Base-by-base conservation (phyloP, 148 eudicot species). In the Rhododendron simsii region DNA sequence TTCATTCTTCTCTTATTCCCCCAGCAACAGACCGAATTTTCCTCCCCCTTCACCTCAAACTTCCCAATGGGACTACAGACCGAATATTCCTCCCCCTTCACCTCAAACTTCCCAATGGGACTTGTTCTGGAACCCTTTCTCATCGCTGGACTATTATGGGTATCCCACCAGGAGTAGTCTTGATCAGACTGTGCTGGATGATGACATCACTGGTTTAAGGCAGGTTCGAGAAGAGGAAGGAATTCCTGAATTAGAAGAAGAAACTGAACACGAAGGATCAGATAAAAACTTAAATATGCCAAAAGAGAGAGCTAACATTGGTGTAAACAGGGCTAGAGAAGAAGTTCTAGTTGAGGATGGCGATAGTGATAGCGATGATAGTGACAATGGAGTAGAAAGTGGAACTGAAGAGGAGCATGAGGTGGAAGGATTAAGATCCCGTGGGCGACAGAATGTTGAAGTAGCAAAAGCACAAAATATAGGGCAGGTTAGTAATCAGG, bases 191-290 rank as follows among this genome's bases (percentile, higher is more conserved):
- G 83, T 90, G 65, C 78, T 92, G 80, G 96, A 97, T 83, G 96
- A 95, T 87, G 99, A 96, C 78, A 87, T 88, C 55, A 90, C 84
- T 9, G 95, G 96, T 37, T 45, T 94, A 35, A 91, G 92, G 86
- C 98, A 95, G 87, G 96, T 97, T 87, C 92, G 98, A 82, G 98
- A 96, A 91, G 94, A 94, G 91, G 98, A 97, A 93, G 98, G 99
- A 87, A 97, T 97, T 83, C 98, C 99, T 1, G 98, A 97, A 78
- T 87, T 95, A 86, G 98, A 97, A 91, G 98, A 96, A 92, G 98
- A 92, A 88, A 94, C 93, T 28, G 99, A 95, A 83, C 91, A 92
- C 21, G 98, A 95, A 87, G 98, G 93, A 53, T 80, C 85, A 13
- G 91, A 92, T 84, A 88, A 87, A 50, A 81, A 84, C 37, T 50